Evolutionary conservation across 2,329 filamentous ascomycete genomes (phyloP), one percentile per base, ranked within the genome.

Genomic region (Sclerotinia spermophila): DNA sequence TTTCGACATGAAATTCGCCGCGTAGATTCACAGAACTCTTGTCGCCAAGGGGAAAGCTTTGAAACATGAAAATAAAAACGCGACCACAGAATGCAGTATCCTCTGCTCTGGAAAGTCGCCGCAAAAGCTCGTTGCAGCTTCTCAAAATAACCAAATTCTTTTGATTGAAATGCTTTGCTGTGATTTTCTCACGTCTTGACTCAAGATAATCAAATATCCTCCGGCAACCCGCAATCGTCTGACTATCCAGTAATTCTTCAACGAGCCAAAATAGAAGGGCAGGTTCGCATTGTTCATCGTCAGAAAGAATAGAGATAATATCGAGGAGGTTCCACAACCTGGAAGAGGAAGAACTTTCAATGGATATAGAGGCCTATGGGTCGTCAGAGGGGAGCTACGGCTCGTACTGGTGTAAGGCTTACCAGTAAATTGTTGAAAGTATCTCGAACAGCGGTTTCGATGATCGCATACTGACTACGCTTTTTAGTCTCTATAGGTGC

Each of bases 11-110:
- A 76, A 96, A 99, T 82, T 98, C 95, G 75, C 96, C 96, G 67
- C 96, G 89, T 53, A 98, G 85, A 78, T 99, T 99, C 65, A 99
- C 96, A 0, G 96, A 97, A 79, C 96, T 98, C 79, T 95, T 96
- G 81, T 99, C 96, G 44, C 95, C 95, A 0, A 99, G 85, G 1
- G 96, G 96, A 78, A 99, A 98, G 80, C 94, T 97, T 80, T 99
- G 96, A 81, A 98, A 99, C 79, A 99, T 88, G 81, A 97, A 99
- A 74, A 99, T 97, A 81, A 98, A 98, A 38, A 99, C 96, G 53
- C 96, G 88, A 24, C 96, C 96, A 78, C 96, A 99, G 79, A 99
- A 99, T 0, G 96, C 94, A 0, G 96, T 96, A 80, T 99, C 96
- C 80, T 98, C 94, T 5, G 96, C 95, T 70, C 96, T 89, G n/a